Evolutionary conservation across 2,329 filamentous ascomycete genomes (phyloP), one percentile per base, ranked within the genome.

Genomic region (Metarhizium sp.): DNA sequence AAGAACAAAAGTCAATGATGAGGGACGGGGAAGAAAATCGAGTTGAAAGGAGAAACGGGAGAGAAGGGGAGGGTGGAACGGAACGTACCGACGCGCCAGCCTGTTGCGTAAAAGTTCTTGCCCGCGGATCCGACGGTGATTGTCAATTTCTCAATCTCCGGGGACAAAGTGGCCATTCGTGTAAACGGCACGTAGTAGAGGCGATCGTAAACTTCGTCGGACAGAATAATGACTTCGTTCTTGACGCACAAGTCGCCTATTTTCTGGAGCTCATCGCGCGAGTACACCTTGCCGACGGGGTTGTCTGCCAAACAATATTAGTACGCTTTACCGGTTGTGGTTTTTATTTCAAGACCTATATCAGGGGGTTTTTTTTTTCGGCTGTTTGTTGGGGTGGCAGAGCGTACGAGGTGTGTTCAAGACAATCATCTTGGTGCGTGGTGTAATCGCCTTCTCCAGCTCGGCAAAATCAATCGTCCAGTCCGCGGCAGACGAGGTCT

Each of bases 21-120:
- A 16, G 13, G n/a, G 13, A 20, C 20, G 14, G 2, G 38, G 11
- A 20, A 29, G 29, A 29, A 6, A 30, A 50, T 7, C 10, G 25
- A 48, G 45, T 60, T 25, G 43, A n/a, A n/a, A 20, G 14, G 18
- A 51, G 2, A 52, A 16, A 38, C 20, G 14, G 30, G 29, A 55
- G 16, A 11, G 13, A 30, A 45, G 14, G 50, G 40, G 42, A 48
- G 4, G n/a, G 6, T 40, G 34, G 18, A 20, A 18, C 45, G 40
- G 3, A 20, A 66, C 75, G 18, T 63, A 75, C 77, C 82, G 4
- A 97, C 92, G 56, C 94, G 86, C 94, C 94, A 99, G 50, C 94
- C 94, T 0, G 94, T 99, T 55, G 90, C 90, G 67, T 97, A 97
- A 73, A 99, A 99, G 77, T 94, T 95, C 80, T 99, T 99, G 64